Base-by-base conservation (phyloP, 2,329 filamentous ascomycete species). In the Colletotrichum liriopes region DNA sequence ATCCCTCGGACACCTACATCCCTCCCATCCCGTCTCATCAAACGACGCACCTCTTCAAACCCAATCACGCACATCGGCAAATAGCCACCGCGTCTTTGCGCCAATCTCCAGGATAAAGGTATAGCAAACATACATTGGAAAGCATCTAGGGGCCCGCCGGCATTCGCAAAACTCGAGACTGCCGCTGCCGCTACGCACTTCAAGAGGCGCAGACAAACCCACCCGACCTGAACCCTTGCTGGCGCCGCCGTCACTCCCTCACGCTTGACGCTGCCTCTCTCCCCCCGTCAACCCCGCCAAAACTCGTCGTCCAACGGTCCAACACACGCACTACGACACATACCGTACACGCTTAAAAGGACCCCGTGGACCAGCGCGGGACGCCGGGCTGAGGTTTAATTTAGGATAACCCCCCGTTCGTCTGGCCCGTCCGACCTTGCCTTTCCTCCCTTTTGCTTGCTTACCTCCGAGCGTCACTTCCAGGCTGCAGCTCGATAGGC, bases 391-490 rank as follows among this genome's bases (percentile, higher is more conserved):
- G 59, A 69, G 65, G 69, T 69, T 69, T 69, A 69, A 72, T 64
- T 72, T 60, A 64, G 63, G 62, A 69, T 69, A 69, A 56, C 52
- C 65, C 67, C 68, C 69, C 69, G 65, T 72, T 72, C 69, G 69
- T 72, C 69, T 72, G 58, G 58, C 69, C 69, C 35, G 49, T 72
- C 45, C 65, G 16, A 54, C 51, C 37, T 64, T 45, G 51, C 26
- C 49, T 55, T 55, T 45, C 51, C 37, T 58, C n/a, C 55, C 55
- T 58, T 41, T 39, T 58, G 37, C 35, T 32, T 41, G 35, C 60
- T 64, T 54, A 43, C 61, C 69, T 69, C 69, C 69, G 65, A 72
- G 69, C 69, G 69, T 72, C 69, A 72, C 69, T 64, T 69, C 52
- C 65, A 69, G 52, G 59, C 69, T 72, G 69, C 65, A 72, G 69